phyloP scores from a whole-genome alignment of 2,329 filamentous ascomycete species.

The Aspergillus sp. region DNA sequence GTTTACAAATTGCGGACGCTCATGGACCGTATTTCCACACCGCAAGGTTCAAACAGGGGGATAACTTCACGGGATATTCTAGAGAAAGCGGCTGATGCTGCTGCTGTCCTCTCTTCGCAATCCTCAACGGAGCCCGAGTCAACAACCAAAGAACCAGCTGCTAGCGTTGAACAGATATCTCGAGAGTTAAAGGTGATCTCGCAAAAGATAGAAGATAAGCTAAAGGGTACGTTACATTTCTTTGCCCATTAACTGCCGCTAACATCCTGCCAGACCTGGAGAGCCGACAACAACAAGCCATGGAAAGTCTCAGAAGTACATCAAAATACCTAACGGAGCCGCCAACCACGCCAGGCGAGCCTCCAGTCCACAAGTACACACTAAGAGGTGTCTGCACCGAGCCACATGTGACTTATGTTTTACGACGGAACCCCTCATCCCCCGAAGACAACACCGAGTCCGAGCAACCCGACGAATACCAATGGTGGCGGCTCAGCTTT shows the following conservation, averaged over 20 bases:
- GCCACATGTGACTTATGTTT: constrained; percentile 57
- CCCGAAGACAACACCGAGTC: constrained; percentile 20
- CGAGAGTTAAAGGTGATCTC: constrained; percentile 37
- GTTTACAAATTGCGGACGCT: constrained; percentile 32
- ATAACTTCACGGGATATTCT: constrained; percentile 32
- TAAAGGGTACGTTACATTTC: constrained; percentile 33
- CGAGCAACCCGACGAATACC: constrained; percentile 33
- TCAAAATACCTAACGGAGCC: constrained; percentile 49
- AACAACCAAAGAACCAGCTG: constrained; percentile 15
- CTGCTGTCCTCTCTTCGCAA: constrained; percentile 26
- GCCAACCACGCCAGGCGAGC: constrained; percentile 39
- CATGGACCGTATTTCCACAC: constrained; percentile 30
- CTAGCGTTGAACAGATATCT: constrained; percentile 29
- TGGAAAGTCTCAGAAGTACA: constrained; percentile 43
- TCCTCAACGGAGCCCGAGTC: constrained; percentile 16
- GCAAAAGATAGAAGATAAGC: constrained; percentile 41
- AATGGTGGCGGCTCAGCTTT: constrained; percentile 60
- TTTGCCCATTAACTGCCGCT: background rate
- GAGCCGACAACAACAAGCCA: constrained; percentile 40
- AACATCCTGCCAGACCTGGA: constrained; percentile 40
- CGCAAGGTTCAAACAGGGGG: constrained; percentile 19
- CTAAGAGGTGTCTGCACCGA: constrained; percentile 60
- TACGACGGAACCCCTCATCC: constrained; percentile 37
- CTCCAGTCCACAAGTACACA: constrained; percentile 51
- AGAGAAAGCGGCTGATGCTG: constrained; percentile 36